Conservation (phyloP, 2,329 filamentous ascomycete species). For the Botrytis galanthina region DNA sequence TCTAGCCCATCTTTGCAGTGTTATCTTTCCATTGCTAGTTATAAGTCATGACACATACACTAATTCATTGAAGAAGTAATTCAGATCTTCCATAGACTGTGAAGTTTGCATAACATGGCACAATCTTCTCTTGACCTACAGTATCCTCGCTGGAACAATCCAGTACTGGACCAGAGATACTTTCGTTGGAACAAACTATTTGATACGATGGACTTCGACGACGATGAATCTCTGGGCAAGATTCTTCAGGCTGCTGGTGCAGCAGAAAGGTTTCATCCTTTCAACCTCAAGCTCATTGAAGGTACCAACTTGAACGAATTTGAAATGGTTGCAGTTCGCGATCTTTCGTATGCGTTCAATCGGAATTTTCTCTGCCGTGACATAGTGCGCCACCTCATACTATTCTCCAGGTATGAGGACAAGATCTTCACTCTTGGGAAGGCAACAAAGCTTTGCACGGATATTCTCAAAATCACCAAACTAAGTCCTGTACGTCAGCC, state of each 20-base stretch:
- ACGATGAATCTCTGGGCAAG: neutral
- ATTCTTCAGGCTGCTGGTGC: neutral
- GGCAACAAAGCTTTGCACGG: neutral
- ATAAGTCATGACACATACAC: fast-evolving
- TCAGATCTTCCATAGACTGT: neutral
- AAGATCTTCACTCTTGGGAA: neutral
- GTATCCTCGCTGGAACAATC: neutral
- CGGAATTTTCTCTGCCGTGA: neutral
- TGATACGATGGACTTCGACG: neutral
- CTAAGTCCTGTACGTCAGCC: neutral
- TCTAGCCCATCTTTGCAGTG: fast-evolving
- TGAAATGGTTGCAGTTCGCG: neutral
- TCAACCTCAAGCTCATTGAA: neutral
- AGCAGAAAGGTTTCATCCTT: neutral
- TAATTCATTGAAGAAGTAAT: neutral
- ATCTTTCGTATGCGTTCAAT: constrained; percentile 8
- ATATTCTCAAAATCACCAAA: neutral
- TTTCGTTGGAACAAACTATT: neutral
- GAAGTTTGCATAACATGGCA: neutral
- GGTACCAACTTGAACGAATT: neutral
- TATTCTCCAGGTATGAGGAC: neutral
- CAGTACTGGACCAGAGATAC: neutral
- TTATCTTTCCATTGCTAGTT: neutral
- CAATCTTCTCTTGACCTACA: neutral
- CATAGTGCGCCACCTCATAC: neutral